Evolutionary conservation across 208 protist genomes (phyloP).

Genomic region (Phytomonas sp.): DNA sequence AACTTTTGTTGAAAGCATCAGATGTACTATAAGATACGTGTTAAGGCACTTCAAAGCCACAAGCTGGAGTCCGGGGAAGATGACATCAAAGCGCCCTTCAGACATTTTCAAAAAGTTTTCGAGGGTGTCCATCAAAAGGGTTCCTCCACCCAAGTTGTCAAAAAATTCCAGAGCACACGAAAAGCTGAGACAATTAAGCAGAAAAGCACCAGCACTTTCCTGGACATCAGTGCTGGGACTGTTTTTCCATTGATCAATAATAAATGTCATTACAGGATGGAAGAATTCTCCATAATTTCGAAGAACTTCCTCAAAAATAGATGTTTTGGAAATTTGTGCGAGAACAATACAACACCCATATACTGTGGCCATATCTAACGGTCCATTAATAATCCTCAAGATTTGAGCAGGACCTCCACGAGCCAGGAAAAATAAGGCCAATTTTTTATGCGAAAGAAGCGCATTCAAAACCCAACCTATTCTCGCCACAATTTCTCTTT

Average conservation of each 20-base stretch:
- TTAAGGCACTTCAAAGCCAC: constrained; percentile 62
- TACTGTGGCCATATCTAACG: constrained; percentile 31
- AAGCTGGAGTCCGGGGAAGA: constrained; percentile 43
- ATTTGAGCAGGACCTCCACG: constrained; percentile 48
- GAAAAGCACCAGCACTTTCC: constrained; percentile 61
- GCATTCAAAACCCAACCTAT: constrained; percentile 68
- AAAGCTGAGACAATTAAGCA: constrained; percentile 75
- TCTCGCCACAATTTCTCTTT: constrained; percentile 48
- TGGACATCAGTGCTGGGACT: constrained; percentile 48
- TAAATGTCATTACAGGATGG: constrained; percentile 63
- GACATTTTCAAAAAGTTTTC: constrained; percentile 43
- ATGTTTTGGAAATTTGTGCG: constrained; percentile 41
- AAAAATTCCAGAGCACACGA: constrained; percentile 67
- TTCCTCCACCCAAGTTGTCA: constrained; percentile 42
- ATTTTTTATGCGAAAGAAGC: constrained; percentile 69
- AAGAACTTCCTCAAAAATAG: constrained; percentile 76
- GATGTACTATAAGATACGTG: constrained; percentile 66
- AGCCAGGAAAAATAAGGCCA: constrained; percentile 68
- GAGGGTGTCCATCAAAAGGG: constrained; percentile 37
- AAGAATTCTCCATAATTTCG: constrained; percentile 48
- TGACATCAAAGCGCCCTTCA: constrained; percentile 68
- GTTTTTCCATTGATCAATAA: constrained; percentile 55
- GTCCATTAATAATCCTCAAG: constrained; percentile 25
- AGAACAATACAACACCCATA: constrained; percentile 72
- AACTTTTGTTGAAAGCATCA: constrained; percentile 79